Conservation (phyloP, 176 grass and related monocot species). For the Aegilops speltoides region DNA sequence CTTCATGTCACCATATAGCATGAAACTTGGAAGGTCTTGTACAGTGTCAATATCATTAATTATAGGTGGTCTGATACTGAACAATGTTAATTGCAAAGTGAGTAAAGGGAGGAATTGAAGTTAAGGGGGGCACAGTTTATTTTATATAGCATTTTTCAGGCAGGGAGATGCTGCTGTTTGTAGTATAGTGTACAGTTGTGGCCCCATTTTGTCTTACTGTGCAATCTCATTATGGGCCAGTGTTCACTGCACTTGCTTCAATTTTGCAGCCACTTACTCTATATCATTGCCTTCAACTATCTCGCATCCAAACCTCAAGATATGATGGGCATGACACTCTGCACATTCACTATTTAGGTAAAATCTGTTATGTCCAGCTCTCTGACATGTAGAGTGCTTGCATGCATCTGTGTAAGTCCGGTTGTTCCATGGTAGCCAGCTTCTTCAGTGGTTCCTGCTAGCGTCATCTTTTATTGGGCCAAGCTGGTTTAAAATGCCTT, state of each 20-base stretch:
- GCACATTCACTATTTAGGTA: slow-evolving; percentile 97
- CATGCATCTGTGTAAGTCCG: neutral
- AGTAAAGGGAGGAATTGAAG: slow-evolving; percentile 3
- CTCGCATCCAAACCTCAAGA: slow-evolving; percentile 39
- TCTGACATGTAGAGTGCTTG: slow-evolving; percentile 12
- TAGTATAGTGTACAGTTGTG: neutral
- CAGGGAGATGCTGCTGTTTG: neutral
- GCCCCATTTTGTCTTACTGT: neutral
- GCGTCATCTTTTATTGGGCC: neutral
- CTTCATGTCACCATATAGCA: neutral
- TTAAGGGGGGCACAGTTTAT: neutral
- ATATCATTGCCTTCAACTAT: slow-evolving; percentile 83
- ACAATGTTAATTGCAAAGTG: neutral
- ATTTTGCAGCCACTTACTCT: slow-evolving; percentile 78
- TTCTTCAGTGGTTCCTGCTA: neutral
- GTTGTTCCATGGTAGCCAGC: neutral
- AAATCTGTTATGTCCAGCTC: slow-evolving; percentile 12
- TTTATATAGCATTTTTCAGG: neutral
- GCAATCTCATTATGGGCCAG: neutral
- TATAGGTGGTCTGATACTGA: neutral
- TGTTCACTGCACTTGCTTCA: neutral
- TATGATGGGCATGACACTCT: slow-evolving; percentile 46
- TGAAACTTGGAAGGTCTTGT: neutral
- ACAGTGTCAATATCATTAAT: neutral
- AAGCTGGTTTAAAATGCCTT: slow-evolving; percentile 1